Percentiles rank a stretch among this genome's conserved stretches.
Conservation (phyloP, 345 rosid genomes). For the Hibiscus trionum region DNA sequence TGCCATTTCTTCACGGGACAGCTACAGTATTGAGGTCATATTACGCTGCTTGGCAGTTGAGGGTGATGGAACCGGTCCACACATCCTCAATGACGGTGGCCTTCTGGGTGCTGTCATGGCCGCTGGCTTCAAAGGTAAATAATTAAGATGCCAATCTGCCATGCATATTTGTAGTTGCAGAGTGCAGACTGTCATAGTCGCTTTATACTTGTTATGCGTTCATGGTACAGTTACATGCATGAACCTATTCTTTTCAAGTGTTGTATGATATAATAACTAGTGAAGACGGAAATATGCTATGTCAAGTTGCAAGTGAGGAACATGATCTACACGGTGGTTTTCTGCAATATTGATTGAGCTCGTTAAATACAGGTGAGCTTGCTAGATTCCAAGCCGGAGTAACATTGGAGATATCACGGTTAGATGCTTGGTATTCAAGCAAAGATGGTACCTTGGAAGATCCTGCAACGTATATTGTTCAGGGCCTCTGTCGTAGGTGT, state of each 20-base stretch:
- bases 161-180: not conserved
- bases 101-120: slow-evolving; percentile 72
- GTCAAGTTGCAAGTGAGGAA: not conserved
- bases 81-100: slow-evolving; percentile 64
- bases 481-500: slow-evolving; percentile 86
- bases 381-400: slow-evolving; percentile 80
- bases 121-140: slow-evolving; percentile 86
- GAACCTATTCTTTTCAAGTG: not conserved
- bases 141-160: slow-evolving; percentile 15
- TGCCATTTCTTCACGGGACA: slow-evolving; percentile 60
- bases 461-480: slow-evolving; percentile 73
- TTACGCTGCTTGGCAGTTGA: slow-evolving; percentile 82
- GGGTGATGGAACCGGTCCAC: slow-evolving; percentile 82
- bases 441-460: slow-evolving; percentile 62
- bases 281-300: not conserved
- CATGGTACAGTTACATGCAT: not conserved
- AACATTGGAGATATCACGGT: slow-evolving; percentile 83
- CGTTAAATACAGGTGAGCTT: slow-evolving; percentile 74
- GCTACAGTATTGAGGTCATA: slow-evolving; percentile 74
- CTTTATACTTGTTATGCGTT: slow-evolving; percentile 4
- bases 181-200: not conserved
- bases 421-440: slow-evolving; percentile 88
- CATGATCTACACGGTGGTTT: not conserved
- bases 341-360: not conserved
- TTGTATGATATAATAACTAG: not conserved